These are phyloP conservation scores for Aureobasidium pullulans DNA, from an alignment of 2,329 filamentous ascomycete species.

Conservation along the genomic window DNA sequence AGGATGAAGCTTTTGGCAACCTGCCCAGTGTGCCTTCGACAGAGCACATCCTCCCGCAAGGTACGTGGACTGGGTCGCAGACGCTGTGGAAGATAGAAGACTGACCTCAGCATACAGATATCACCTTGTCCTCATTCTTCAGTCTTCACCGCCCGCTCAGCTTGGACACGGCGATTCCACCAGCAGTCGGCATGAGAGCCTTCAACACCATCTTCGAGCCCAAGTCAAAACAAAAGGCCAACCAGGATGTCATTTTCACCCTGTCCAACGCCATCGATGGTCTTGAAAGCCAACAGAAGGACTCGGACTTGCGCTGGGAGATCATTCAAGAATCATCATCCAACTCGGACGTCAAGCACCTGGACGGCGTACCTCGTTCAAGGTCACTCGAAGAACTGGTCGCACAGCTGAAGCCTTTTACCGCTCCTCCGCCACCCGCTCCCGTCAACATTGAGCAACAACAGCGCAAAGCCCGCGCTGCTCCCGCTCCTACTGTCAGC, in stretches of 20 bases:
- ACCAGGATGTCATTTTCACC: constrained; percentile 36
- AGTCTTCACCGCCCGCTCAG: constrained; percentile 92
- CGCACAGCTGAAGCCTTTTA: constrained; percentile 61
- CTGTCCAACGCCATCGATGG: constrained; percentile 36
- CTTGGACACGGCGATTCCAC: constrained; percentile 72
- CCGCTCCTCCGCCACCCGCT: constrained; percentile 71
- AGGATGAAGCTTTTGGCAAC: constrained; percentile 45
- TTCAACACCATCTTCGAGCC: constrained; percentile 76
- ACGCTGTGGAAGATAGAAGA: too few relatives aligned
- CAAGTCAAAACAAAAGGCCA: constrained; percentile 38
- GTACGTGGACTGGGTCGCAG: background rate
- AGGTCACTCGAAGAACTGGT: constrained; percentile 35
- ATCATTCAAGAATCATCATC: constrained; percentile 28
- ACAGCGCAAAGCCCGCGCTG: constrained; percentile 8
- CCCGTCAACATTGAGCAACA: constrained; percentile 33
- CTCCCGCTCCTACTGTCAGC: constrained; percentile 3
- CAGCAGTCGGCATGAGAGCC: constrained; percentile 60
- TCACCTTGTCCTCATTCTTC: constrained; percentile 88
- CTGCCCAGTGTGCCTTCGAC: constrained; percentile 70
- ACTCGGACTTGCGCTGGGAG: constrained; percentile 32
- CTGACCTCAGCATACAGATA: constrained; percentile 49
- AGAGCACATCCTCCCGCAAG: constrained; percentile 53
- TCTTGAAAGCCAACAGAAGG: constrained; percentile 30
- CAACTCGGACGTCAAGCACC: constrained; percentile 25
- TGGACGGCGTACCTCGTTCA: constrained; percentile 24